Base-by-base conservation (phyloP, 768 basidiomycete species). In the Rhodosporidiobolus odoratus region DNA sequence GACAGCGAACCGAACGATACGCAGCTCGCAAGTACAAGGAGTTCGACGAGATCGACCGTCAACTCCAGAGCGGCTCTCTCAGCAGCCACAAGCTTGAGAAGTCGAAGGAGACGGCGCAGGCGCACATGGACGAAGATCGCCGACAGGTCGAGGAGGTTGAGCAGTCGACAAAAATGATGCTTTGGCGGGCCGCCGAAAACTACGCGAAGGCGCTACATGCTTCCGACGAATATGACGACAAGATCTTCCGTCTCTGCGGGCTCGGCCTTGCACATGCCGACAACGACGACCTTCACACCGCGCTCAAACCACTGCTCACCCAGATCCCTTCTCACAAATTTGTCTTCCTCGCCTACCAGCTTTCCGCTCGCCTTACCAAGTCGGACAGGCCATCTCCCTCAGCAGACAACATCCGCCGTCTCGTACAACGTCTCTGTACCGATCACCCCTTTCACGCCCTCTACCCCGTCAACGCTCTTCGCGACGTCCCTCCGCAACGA, bases 391-490 rank as follows among this genome's bases (percentile, higher is more conserved):
- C 32, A 58, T 77, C 48, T 4, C 43, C 80, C 0, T 81, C 82
- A 60, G 91, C 92, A 76, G 75, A 79, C 30, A 85, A 83, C 68
- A 82, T 98, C 9, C 86, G 88, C 60, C 79, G 75, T 3, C 82
- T 98, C 32, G 65, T 89, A 8, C 84, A 86, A 32, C 89, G 79
- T 2, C 71, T 99, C 84, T 90, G 90, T 76, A 80, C 79, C 66
- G 91, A 97, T 62, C 96, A 99, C 77, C 93, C 95, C 0, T 98
- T 91, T 80, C 96, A 99, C 78, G 89, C 86, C 74, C 81, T 96
- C 12, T 95, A 94, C 79, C 92, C 93, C 74, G 85, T 98, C 4
- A 90, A 88, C 78, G 90, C 90, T 64, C 80, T 95, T 16, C 77
- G 79, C 4, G 72, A 79, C 74, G 75, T 3, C 45, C 54, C 12